Percentiles rank a stretch among this genome's conserved stretches.
Evolutionary conservation across 345 rosid species (phyloP).

Genomic region (Sonneratia caseolaris): DNA sequence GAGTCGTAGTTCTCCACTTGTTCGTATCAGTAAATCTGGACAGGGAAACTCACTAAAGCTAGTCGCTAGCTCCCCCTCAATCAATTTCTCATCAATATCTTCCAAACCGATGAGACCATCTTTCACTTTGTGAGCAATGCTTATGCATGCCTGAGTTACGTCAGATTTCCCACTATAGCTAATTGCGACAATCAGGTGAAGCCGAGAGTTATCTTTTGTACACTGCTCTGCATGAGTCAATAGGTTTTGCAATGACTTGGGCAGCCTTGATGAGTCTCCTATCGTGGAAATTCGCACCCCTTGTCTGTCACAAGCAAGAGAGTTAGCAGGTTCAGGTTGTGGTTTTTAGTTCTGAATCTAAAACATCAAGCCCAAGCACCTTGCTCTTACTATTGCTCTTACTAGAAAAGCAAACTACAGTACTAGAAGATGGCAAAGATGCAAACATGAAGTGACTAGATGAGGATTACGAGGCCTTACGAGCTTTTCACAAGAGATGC

Average conservation of each 20-base stretch:
- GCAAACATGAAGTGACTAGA: background rate
- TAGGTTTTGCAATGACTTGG: conserved; percentile 26
- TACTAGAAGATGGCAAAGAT: background rate
- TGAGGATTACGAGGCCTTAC: background rate
- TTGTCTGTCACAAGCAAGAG: conserved; percentile 21
- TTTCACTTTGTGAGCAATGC: conserved; percentile 43
- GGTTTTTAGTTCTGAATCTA: background rate
- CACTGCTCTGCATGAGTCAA: conserved; percentile 37
- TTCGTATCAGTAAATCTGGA: conserved; percentile 68
- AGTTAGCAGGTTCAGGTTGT: background rate
- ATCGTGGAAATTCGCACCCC: conserved; percentile 45
- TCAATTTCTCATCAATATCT: conserved; percentile 44
- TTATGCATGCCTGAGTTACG: conserved; percentile 54
- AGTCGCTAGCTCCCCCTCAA: conserved; percentile 57
- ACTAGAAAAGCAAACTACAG: background rate
- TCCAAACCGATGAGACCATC: conserved; percentile 36
- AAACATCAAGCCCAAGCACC: background rate
- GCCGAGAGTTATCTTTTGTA: conserved; percentile 36
- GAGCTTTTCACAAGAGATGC: background rate
- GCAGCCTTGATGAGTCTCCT: conserved; percentile 56
- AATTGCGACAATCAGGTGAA: conserved; percentile 62
- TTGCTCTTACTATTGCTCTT: background rate
- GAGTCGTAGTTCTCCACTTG: conserved; percentile 66
- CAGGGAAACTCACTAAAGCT: conserved; percentile 51
- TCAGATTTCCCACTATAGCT: conserved; percentile 74